Evolutionary conservation across 2,329 filamentous ascomycete species (phyloP).

Genomic region (Zymoseptoria tritici): DNA sequence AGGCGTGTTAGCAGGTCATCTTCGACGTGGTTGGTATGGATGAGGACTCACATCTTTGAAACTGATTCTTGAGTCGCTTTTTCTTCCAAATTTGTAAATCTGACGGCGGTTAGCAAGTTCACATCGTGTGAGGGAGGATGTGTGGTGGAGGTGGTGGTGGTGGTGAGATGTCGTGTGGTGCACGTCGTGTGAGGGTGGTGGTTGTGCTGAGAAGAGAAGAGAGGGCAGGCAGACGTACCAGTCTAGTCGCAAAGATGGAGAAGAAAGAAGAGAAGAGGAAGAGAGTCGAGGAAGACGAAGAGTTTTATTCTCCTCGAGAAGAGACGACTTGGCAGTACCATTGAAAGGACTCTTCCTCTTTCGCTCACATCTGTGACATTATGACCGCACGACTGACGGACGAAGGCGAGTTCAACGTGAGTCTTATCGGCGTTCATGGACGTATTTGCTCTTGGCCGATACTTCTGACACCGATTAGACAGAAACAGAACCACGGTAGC

Average conservation of each 20-base stretch:
- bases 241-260: background rate
- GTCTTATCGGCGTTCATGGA: background rate
- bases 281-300: background rate
- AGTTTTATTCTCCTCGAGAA: background rate
- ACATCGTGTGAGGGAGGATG: background rate
- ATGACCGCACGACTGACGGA: too few species aligned
- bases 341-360: background rate
- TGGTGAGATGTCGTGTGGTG: background rate
- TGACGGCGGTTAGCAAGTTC: background rate
- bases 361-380: background rate
- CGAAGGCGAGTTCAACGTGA: background rate
- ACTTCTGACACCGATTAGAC: background rate
- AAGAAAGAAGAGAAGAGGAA: background rate
- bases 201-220: background rate
- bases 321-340: background rate
- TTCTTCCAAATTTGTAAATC: background rate
- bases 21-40: background rate
- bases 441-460: background rate
- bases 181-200: background rate
- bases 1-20: background rate
- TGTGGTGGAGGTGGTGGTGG: background rate
- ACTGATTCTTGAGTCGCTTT: background rate
- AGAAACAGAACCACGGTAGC: background rate
- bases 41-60: background rate
- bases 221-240: background rate